A percentile compares a stretch with the other conserved stretches of the same genome.
phyloP scores from a whole-genome alignment of 805 yeast genomes.

The Vanderwaltozyma tropicalis region DNA sequence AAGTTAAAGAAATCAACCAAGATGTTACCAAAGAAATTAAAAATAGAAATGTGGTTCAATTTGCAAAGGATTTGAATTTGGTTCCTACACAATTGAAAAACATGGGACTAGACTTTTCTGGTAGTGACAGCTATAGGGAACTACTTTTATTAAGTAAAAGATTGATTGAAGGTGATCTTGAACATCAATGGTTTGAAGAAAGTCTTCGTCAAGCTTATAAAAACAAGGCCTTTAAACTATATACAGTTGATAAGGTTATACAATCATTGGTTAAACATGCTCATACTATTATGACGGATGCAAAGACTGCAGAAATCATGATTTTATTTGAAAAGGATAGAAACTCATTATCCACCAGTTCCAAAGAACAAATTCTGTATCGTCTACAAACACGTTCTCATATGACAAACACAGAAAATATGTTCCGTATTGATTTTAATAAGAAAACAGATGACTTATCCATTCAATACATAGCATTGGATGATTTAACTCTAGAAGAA shows the following conservation, averaged over 20 bases:
- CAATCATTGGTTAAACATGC: slow-evolving; percentile 78
- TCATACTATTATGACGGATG: slow-evolving; percentile 72
- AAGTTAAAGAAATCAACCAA: slow-evolving; percentile 61
- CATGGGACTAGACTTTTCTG: slow-evolving; percentile 63
- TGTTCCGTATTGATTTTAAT: slow-evolving; percentile 78
- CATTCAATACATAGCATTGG: slow-evolving; percentile 77
- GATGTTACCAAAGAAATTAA: slow-evolving; percentile 66
- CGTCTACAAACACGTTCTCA: slow-evolving; percentile 77
- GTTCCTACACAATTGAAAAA: slow-evolving; percentile 73
- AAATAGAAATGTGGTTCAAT: slow-evolving; percentile 51
- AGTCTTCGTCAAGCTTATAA: slow-evolving; percentile 89
- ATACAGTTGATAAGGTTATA: slow-evolving; percentile 86
- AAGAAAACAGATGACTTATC: slow-evolving; percentile 41
- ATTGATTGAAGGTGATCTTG: slow-evolving; percentile 80
- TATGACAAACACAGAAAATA: slow-evolving; percentile 79
- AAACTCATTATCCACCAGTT: slow-evolving; percentile 48
- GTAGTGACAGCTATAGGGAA: slow-evolving; percentile 65
- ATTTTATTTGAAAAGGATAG: slow-evolving; percentile 78
- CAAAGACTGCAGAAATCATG: slow-evolving; percentile 70
- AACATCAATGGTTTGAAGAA: slow-evolving; percentile 92
- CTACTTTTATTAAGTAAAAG: slow-evolving; percentile 64
- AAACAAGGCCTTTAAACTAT: slow-evolving; percentile 84
- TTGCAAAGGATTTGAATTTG: slow-evolving; percentile 80
- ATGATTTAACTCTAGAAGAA: slow-evolving; percentile 77
- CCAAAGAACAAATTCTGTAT: slow-evolving; percentile 81